Conservation (phyloP, 2,329 filamentous ascomycete genomes). For the Arthrocladium fulminans region DNA sequence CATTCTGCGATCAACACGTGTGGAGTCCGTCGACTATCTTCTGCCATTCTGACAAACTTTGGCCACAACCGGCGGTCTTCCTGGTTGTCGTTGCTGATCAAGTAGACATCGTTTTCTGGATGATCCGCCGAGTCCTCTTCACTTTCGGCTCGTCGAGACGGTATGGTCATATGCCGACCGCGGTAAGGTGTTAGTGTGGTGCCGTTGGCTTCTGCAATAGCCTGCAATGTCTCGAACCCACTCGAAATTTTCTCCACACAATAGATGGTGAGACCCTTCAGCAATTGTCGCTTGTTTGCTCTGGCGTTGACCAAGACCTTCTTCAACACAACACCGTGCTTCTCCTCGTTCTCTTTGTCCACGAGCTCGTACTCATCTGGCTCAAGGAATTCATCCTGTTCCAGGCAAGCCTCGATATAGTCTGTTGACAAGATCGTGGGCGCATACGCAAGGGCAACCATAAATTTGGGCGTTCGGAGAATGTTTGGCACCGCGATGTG, state of each 20-base stretch:
- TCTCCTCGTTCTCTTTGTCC: constrained; percentile 65
- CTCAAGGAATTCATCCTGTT: constrained; percentile 55
- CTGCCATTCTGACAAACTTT: constrained; percentile 70
- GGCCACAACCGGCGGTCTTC: constrained; percentile 69
- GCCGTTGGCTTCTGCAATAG: constrained; percentile 81
- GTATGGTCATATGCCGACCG: constrained; percentile 60
- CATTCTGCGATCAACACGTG: constrained; percentile 79
- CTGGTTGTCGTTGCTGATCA: constrained; percentile 60
- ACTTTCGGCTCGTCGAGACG: constrained; percentile 40
- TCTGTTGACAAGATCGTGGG: constrained; percentile 66
- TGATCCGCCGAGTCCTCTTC: constrained; percentile 38
- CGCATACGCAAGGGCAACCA: constrained; percentile 73
- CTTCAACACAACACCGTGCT: constrained; percentile 59
- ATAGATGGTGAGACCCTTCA: constrained; percentile 70
- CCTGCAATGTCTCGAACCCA: constrained; percentile 72
- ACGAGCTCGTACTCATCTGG: constrained; percentile 58
- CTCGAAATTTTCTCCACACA: constrained; percentile 73
- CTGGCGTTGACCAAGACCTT: constrained; percentile 62
- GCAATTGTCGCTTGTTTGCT: constrained; percentile 64
- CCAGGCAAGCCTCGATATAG: constrained; percentile 71
- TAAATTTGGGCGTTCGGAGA: constrained; percentile 87
- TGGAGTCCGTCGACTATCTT: constrained; percentile 67
- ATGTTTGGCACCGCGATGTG: constrained; percentile 81
- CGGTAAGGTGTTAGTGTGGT: constrained; percentile 71
- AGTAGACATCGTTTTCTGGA: constrained; percentile 65